Evolutionary conservation across 352 stramenopile species (phyloP).

Genomic region (Phytophthora uliginosa): DNA sequence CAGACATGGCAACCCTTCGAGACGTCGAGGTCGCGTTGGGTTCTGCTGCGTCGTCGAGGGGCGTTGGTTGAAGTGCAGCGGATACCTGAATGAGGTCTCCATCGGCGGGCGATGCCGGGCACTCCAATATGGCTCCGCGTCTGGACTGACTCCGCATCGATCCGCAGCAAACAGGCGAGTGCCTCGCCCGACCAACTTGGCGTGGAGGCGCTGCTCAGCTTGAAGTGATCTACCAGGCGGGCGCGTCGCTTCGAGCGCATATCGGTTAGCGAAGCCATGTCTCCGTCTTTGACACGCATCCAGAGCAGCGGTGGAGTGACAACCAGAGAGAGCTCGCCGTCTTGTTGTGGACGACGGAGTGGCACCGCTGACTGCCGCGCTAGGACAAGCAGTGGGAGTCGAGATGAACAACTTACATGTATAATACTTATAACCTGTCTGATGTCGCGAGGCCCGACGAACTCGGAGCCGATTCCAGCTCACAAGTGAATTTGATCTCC

Average conservation of each 20-base stretch:
- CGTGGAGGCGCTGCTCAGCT: conserved; percentile 2
- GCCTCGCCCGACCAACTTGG: background rate
- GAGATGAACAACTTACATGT: background rate
- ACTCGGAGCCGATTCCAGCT: background rate
- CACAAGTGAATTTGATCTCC: conserved; percentile 20
- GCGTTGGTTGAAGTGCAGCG: conserved; percentile 8
- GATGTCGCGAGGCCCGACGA: background rate
- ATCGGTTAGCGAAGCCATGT: conserved; percentile 19
- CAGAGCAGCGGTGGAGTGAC: no score
- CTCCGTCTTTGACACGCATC: conserved; percentile 8
- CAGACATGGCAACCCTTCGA: conserved; percentile 31
- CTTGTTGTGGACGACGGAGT: background rate
- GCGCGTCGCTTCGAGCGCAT: conserved; percentile 31
- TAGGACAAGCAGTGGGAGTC: background rate
- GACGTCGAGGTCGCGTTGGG: background rate
- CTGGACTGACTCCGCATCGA: conserved; percentile 12
- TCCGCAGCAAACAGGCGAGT: conserved; percentile 13
- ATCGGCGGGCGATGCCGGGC: background rate
- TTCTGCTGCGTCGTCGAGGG: conserved; percentile 8
- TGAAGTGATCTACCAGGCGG: conserved; percentile 16
- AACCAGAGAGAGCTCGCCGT: background rate
- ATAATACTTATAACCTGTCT: background rate
- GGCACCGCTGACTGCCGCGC: background rate
- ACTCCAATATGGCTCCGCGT: background rate
- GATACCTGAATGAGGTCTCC: conserved; percentile 11